Evolutionary conservation across 257 asterid species (phyloP), one percentile per base, ranked within the genome.

Genomic region (Paraleonurus japonicus): DNA sequence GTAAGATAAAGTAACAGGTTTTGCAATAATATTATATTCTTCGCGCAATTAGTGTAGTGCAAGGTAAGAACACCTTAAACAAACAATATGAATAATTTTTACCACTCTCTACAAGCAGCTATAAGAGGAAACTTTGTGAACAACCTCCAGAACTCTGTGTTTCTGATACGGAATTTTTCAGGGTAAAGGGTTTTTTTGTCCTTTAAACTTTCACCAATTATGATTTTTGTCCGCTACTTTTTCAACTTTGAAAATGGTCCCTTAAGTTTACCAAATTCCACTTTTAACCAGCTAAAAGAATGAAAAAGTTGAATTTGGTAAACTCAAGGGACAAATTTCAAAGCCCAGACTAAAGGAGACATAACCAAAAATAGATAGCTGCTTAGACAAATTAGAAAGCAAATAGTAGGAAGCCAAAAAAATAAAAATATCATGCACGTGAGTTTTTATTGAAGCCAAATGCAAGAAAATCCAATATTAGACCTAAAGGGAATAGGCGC

Each of bases 1-100:
- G 70, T 30, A 61, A 51, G 70, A 73, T 65, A 76, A 35, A 50
- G 23, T 47, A 5, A 67, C 71, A 60, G 16, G 26, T 57, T 35
- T 66, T 78, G 61, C 15, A 26, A 75, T 73, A 57, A 67, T 65
- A 67, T 3, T 50, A 48, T 47, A 57, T 37, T 69, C 50, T 50
- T 24, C n/a, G 54, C 26, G 27, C 59, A 65, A 65, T 61, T 20
- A 48, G 61, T 59, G n/a, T 30, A 60, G 4, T 15, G 65, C 51
- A 60, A 59, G 1, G 12, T 10, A 24, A 22, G 22, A 35, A 1
- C 28, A 70, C 19, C n/a, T 37, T 30, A 8, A 69, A 39, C 57
- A 55, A 23, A 35, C 43, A 24, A 24, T 43, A 70, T 26, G 8
- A 51, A 73, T 43, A 35, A 57, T 5, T n/a, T 7, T 17, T 30